phyloP scores from a whole-genome alignment of 139 green algal species.

The Chlamydomonas urium region DNA sequence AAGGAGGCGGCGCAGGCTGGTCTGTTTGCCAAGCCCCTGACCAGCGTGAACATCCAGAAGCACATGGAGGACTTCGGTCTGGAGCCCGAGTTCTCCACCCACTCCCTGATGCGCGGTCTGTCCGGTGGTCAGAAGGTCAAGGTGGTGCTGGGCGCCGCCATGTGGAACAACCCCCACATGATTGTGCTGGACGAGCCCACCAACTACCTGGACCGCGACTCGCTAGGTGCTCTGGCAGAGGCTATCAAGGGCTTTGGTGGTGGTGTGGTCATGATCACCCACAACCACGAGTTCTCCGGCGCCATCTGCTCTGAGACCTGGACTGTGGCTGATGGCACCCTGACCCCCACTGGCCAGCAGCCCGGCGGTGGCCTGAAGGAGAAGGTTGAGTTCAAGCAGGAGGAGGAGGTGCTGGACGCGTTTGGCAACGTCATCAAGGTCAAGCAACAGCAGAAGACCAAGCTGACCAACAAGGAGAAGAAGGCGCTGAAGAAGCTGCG shows the following conservation, averaged over 20 bases:
- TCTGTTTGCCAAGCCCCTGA: constrained; percentile 81
- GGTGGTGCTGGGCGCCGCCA: constrained; percentile 66
- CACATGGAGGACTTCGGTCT: constrained; percentile 87
- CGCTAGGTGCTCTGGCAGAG: constrained; percentile 73
- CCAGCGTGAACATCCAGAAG: constrained; percentile 78
- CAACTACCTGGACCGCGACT: constrained; percentile 85
- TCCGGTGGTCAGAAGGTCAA: constrained; percentile 87
- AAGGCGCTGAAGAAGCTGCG: constrained; percentile 68
- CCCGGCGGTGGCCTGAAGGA: constrained; percentile 41
- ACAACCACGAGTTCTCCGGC: constrained; percentile 52
- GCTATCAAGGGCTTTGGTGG: constrained; percentile 80
- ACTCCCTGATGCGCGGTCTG: constrained; percentile 83
- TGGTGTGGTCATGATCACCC: constrained; percentile 83
- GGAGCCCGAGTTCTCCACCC: constrained; percentile 83
- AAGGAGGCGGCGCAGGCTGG: constrained; percentile 75
- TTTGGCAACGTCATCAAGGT: constrained; percentile 88
- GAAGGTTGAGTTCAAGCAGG: constrained; percentile 74
- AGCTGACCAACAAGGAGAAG: constrained; percentile 88
- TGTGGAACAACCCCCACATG: constrained; percentile 83
- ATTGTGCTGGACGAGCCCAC: constrained; percentile 87
- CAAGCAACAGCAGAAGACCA: constrained; percentile 72
- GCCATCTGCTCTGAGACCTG: constrained; percentile 82
- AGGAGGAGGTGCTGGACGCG: constrained; percentile 80
- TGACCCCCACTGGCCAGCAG: constrained; percentile 38
- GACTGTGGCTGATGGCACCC: constrained; percentile 72